Evolutionary conservation across 257 asterid species (phyloP), one percentile per base, ranked within the genome.

Genomic region (Fraxinus cuspidata): DNA sequence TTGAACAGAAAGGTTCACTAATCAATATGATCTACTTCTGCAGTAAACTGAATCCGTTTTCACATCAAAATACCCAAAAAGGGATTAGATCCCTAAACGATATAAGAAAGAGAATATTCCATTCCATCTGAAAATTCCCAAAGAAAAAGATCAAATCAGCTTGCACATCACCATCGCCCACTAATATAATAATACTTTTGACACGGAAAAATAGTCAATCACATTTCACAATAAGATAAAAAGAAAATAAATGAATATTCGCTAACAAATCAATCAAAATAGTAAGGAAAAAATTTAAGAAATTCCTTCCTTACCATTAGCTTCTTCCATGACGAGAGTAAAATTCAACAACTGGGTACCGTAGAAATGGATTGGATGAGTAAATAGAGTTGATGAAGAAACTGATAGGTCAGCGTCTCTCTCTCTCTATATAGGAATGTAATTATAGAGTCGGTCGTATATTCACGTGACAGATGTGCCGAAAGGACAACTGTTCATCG

Each of bases 251-350:
- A 27, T 44, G 2, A 25, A 29, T 10, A 58, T 27, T 27, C 65
- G 21, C 40, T 7, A 71, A 64, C 32, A 5, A 31, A 23, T n/a
- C 2, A 28, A 32, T 7, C 49, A 28, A 44, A 23, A 60, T 16
- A 7, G 25, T 18, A 56, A 56, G 5, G 25, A 7, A 56, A 19
- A 19, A n/a, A n/a, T 32, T 47, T 31, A 70, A 28, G 63, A 74
- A 6, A 56, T 56, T 56, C 65, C 27, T 42, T 42, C 51, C 80
- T 76, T 56, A 84, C 89, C 89, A 67, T 81, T 79, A 74, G 78
- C 81, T 63, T 71, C 84, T 81, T 83, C 89, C 89, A 86, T 85
- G 53, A 76, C 6, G 80, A 73, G 18, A 27, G n/a, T 23, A 63
- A 21, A 60, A 60, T 60, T 58, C 66, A 58, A 58, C 4, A 21